Base-by-base conservation (phyloP, 768 basidiomycete species). In the Leccinum uliginosum region DNA sequence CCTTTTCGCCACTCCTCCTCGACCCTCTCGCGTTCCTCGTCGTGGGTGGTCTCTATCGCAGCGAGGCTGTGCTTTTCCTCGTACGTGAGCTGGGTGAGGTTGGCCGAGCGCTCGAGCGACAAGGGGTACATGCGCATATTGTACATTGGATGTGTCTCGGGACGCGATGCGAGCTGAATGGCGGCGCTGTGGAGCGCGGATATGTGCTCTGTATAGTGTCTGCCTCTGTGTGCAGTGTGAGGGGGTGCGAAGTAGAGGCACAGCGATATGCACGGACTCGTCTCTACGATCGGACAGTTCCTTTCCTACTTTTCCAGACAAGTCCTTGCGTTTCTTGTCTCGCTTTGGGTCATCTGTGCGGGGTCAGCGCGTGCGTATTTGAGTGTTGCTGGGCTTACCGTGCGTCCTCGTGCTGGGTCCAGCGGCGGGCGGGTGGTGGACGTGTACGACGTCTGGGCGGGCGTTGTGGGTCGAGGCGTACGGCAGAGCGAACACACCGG, bases 1-100 rank as follows among this genome's bases (percentile, higher is more conserved):
- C 91, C 91, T 45, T 82, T 80, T 60, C 78, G 80, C 85, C 86
- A 92, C 66, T 93, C 91, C 6, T 90, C 89, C 64, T 93, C 91
- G 5, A 93, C 89, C 48, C 82, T 75, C 62, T 85, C 83, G 38
- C 85, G 79, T 66, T 93, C 91, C 62, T 92, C 89, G 19, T 87
- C 83, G 59, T 87, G 91, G 8, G 88, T 85, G 12, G 78, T 81
- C 65, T 86, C 81, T 19, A 84, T 83, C 61, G 81, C 80, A 1
- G 87, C 84, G 19, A 85, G 71, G n/a, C 82, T 76, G 60, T 86
- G 81, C 62, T 81, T 80, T 72, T 91, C 88, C 65, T 90, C 86
- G 32, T 79, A 74, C 38, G 80, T 80, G 12, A 84, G 73, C 67
- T 88, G 84, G 0, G 85, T 78, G 32, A 91, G 81, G 43, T 85